Base-by-base conservation (phyloP, 495 filamentous ascomycete genomes). In the Penicillium manginii region DNA sequence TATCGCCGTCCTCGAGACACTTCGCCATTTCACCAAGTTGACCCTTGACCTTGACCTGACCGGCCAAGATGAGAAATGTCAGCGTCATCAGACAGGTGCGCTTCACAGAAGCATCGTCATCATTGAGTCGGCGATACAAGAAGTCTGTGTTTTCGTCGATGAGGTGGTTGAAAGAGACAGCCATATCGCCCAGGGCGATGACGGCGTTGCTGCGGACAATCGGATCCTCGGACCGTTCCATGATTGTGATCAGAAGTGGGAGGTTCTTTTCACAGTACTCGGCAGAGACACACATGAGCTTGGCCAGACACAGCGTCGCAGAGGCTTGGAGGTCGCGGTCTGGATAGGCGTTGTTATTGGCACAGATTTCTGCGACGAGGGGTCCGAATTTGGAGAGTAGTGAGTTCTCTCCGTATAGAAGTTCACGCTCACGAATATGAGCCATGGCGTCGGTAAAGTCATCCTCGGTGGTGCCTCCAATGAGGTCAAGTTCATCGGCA, bases 61-160 rank as follows among this genome's bases (percentile, higher is more conserved):
- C 94, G 0, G 94, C 94, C 23, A 99, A 77, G 66, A 99, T 99
- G 29, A 98, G 76, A 81, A 99, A 99, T 3, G 96, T 99, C 57
- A 99, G 78, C 2, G 94, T 98, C 94, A 98, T 99, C 14, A 99
- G 83, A 74, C 94, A 99, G 1, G 94, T 99, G 8, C 94, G 85
- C 81, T 98, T 98, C 33, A 99, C 94, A 7, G 88, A 93, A 32
- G 83, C 84, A 63, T 97, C 91, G 11, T 84, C 78, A 67, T 99
- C 94, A 45, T 93, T 93, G 2, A 99, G 83, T 32, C 94, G 86
- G 21, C 93, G 86, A 69, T 99, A 99, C 39, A 99, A 73, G 81
- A 97, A 99, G 62, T 99, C 94, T 0, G 96, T 99, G 68, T 98
- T 98, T 74, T 99, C 94, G 66, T 99, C 94, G 56, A 99, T 97